phyloP scores from a whole-genome alignment of 345 rosid species.

The Salix caprea region DNA sequence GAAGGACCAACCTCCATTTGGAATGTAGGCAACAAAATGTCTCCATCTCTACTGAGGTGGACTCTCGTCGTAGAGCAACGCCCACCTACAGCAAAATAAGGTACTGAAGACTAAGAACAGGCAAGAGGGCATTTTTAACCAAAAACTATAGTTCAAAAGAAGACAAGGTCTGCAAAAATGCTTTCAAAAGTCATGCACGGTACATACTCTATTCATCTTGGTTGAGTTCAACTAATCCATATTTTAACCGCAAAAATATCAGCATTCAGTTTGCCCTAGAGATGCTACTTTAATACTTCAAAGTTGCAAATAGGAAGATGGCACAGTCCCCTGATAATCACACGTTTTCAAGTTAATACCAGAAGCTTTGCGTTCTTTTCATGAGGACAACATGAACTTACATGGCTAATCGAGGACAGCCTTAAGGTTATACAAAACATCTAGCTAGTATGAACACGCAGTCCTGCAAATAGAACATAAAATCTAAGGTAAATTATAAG shows the following conservation, averaged over 20 bases:
- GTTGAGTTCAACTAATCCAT: slow-evolving; percentile 6
- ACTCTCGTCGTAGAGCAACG: slow-evolving; percentile 14
- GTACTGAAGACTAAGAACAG: slow-evolving; percentile 21
- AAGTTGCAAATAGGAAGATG: slow-evolving; percentile 1
- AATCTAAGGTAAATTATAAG: neutral
- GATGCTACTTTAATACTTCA: neutral
- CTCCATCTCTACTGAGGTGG: slow-evolving; percentile 16
- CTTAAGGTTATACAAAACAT: neutral
- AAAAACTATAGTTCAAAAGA: slow-evolving; percentile 12
- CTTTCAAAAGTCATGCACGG: slow-evolving; percentile 1
- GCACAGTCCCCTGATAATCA: neutral
- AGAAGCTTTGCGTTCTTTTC: neutral
- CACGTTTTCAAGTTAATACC: neutral
- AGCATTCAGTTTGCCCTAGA: neutral
- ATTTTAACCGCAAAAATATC: neutral
- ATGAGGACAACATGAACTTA: neutral
- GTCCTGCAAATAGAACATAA: slow-evolving; percentile 11
- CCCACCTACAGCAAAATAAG: slow-evolving; percentile 33
- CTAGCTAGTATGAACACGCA: neutral
- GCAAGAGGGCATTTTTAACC: slow-evolving; percentile 15
- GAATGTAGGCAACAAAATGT: slow-evolving; percentile 17
- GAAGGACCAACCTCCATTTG: slow-evolving; percentile 28
- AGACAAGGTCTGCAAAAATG: slow-evolving; percentile 12
- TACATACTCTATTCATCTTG: neutral
- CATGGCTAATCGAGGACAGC: slow-evolving; percentile 15